A percentile compares a stretch with the other conserved stretches of the same genome.
Conservation (phyloP, 495 filamentous ascomycete genomes). For the Aspergillus steynii region DNA sequence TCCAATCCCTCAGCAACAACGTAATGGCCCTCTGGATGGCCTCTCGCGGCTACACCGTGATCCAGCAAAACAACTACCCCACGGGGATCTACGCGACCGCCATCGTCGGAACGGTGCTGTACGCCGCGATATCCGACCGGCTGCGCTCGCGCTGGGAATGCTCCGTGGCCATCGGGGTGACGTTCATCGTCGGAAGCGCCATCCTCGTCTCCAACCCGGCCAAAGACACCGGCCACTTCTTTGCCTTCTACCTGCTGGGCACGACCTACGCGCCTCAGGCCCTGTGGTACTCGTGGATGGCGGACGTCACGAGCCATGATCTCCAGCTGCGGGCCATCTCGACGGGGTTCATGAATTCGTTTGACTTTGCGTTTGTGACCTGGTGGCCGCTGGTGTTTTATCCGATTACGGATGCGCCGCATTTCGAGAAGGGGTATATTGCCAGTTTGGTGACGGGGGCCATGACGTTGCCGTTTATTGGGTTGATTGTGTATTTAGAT, state of each 20-base stretch:
- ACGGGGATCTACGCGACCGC: slow-evolving; percentile 34
- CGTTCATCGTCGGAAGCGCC: slow-evolving; percentile 33
- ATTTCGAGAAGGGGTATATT: slow-evolving; percentile 36
- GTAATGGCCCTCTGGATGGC: slow-evolving; percentile 41
- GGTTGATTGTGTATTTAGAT: slow-evolving; percentile 30
- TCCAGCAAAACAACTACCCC: slow-evolving; percentile 39
- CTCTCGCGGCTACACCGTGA: slow-evolving; percentile 31
- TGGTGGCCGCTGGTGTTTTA: slow-evolving; percentile 42
- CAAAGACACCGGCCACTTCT: slow-evolving; percentile 29
- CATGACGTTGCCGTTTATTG: slow-evolving; percentile 32
- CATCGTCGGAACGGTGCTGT: slow-evolving; percentile 32
- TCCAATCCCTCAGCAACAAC: slow-evolving; percentile 36
- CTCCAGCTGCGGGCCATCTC: slow-evolving; percentile 36
- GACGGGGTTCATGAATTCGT: slow-evolving; percentile 41
- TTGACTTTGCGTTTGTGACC: slow-evolving; percentile 38
- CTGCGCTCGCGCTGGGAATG: slow-evolving; percentile 37
- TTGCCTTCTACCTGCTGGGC: slow-evolving; percentile 36
- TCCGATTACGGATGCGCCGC: slow-evolving; percentile 34
- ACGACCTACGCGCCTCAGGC: slow-evolving; percentile 39
- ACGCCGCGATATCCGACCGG: slow-evolving; percentile 38
- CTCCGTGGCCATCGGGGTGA: slow-evolving; percentile 33
- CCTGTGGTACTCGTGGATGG: slow-evolving; percentile 42
- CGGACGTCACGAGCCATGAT: slow-evolving; percentile 35
- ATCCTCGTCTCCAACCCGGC: slow-evolving; percentile 30
- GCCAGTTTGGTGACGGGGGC: slow-evolving; percentile 35